Evolutionary conservation across 148 eudicot genomes (phyloP), one percentile per base, ranked within the genome.

Genomic region (Vaccinium corymbosum): DNA sequence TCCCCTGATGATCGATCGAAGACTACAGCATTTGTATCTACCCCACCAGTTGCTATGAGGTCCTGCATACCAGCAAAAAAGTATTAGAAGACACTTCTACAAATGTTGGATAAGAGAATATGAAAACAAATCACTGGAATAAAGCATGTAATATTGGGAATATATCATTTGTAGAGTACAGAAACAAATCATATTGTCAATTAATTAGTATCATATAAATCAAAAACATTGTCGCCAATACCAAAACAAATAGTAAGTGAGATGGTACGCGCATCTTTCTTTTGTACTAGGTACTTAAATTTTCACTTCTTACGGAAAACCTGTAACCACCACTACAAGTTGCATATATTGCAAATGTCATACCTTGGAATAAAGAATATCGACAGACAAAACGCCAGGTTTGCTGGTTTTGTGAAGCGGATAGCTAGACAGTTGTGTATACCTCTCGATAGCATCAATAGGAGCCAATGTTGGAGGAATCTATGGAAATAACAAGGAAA

Each of bases 341-440:
- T 64, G 29, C 62, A 27, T 27, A 15, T 27, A 6, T n/a, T 42
- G 38, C 38, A 35, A 62, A 49, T 10, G 19, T 4, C 81, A 81
- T 90, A 97, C 98, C 98, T 92, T 97, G 55, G 98, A 81, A 78
- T 88, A 73, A 85, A 90, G 90, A 42, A 93, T 90, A 84, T 97
- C 99, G 75, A 94, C 55, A 70, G 94, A 92, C 52, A 97, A 87
- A 85, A 97, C 92, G 85, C 99, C 99, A 46, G 99, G 97, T 85
- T 97, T 97, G 90, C 85, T 96, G 53, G 99, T 94, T 86, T 91
- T 93, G 85, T 95, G 98, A 71, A 97, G 95, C 53, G 99, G 99
- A 82, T 90, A 91, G 79, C 98, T 92, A 81, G 90, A 84, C 19
- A 97, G 92, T 80, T 94, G 97, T 57, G 97, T 94, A 84, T 91